Evolutionary conservation across 2,329 filamentous ascomycete genomes (phyloP).

Genomic region (Penicillium nordicum): DNA sequence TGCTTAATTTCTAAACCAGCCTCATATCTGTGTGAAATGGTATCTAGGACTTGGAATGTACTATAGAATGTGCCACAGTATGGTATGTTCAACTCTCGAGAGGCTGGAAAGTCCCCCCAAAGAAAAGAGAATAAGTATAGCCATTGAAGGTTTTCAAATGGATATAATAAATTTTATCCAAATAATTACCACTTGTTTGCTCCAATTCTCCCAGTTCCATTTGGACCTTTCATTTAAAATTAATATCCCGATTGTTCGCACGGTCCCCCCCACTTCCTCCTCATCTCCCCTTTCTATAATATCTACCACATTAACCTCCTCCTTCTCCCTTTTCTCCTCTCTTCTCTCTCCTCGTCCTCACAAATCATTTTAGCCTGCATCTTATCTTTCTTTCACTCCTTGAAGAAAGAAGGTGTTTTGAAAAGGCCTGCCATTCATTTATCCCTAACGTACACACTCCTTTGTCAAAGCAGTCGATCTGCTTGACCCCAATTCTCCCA

Average conservation of each 20-base stretch:
- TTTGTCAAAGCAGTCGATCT: slow-evolving; percentile 35
- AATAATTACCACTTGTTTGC: background rate
- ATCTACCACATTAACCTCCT: slow-evolving; percentile 9
- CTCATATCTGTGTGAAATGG: slow-evolving; percentile 1
- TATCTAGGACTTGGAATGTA: slow-evolving; percentile 22
- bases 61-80: slow-evolving; percentile 21
- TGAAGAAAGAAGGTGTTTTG: slow-evolving; percentile 27
- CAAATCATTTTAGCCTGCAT: slow-evolving; percentile 18
- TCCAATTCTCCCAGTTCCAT: background rate
- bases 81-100: slow-evolving; percentile 15
- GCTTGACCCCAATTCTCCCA: slow-evolving; percentile 17
- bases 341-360: slow-evolving; percentile 14
- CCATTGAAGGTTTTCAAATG: background rate
- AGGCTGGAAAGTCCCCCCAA: slow-evolving; percentile 14
- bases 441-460: slow-evolving; percentile 14
- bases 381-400: slow-evolving; percentile 31
- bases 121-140: slow-evolving; percentile 19
- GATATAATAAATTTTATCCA: background rate
- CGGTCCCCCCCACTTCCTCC: slow-evolving; percentile 10
- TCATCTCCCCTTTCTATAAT: slow-evolving; percentile 17
- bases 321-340: slow-evolving; percentile 1
- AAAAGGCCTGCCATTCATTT: slow-evolving; percentile 35
- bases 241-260: slow-evolving; percentile 14
- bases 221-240: slow-evolving; percentile 1
- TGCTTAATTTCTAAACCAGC: slow-evolving; percentile 10